phyloP scores from a whole-genome alignment of 139 green algal genomes.

The Chlorella sp. region DNA sequence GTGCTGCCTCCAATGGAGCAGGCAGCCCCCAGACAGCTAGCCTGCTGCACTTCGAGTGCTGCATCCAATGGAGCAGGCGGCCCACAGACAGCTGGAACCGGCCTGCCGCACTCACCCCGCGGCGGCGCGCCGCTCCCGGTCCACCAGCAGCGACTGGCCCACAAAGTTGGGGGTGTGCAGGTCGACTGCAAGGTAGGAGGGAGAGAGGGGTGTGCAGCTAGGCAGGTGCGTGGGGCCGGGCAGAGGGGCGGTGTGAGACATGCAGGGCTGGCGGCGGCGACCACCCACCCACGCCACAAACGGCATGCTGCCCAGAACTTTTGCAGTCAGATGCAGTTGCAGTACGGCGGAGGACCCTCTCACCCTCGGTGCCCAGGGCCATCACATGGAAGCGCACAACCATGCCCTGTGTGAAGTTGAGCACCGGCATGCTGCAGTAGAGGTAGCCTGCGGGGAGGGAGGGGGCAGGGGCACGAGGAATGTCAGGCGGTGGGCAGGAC shows the following conservation, averaged over 20 bases:
- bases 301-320: no score
- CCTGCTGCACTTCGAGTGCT: no score
- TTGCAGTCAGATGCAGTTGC: no score
- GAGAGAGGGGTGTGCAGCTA: not conserved
- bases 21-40: no score
- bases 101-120: not conserved
- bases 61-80: no score
- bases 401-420: slow-evolving; percentile 43
- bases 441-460: slow-evolving; percentile 41
- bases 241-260: not conserved
- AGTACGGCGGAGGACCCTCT: no score
- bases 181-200: slow-evolving; percentile 46
- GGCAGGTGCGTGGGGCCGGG: no score
- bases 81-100: no score
- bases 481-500: not conserved
- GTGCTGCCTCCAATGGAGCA: no score
- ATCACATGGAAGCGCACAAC: slow-evolving; percentile 63
- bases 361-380: slow-evolving; percentile 47
- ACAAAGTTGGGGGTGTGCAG: slow-evolving; percentile 78
- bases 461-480: not conserved
- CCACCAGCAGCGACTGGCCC: slow-evolving; percentile 13
- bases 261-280: no score
- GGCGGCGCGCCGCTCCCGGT: not conserved
- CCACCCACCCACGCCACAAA: no score
- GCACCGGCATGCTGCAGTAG: slow-evolving; percentile 66